Percentiles rank a stretch among this genome's conserved stretches.
Conservation (phyloP, 768 basidiomycete species). For the Auricularia sp. region DNA sequence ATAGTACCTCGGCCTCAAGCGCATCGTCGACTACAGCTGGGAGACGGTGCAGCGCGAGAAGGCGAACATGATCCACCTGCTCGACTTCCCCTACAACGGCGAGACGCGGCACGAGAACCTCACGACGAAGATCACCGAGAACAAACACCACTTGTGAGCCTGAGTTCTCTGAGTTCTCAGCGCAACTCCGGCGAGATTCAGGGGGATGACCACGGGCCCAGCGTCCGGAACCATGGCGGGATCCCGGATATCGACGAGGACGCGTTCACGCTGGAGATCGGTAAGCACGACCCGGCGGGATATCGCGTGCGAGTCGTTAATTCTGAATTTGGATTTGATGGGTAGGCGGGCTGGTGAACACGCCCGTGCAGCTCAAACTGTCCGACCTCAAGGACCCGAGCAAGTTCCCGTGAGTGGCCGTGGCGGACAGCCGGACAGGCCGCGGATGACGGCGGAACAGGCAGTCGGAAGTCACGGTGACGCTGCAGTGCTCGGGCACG, state of each 20-base stretch:
- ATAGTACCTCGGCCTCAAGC: constrained; percentile 31
- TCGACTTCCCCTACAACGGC: constrained; percentile 49
- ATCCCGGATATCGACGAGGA: constrained; percentile 40
- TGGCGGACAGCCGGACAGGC: not conserved
- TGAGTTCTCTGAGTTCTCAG: constrained; percentile 10
- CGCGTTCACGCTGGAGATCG: constrained; percentile 38
- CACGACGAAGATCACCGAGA: constrained; percentile 36
- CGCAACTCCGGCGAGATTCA: not conserved
- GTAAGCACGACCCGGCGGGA: constrained; percentile 6
- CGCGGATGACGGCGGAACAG: constrained; percentile 15
- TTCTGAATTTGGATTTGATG: not conserved
- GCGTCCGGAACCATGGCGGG: constrained; percentile 45
- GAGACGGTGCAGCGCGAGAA: constrained; percentile 25
- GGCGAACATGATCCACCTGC: constrained; percentile 34
- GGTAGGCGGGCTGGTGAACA: constrained; percentile 33
- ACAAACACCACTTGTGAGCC: constrained; percentile 42
- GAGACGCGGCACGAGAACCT: constrained; percentile 38
- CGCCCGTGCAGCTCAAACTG: constrained; percentile 32
- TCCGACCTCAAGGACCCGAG: constrained; percentile 37
- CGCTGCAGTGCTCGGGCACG: constrained; percentile 46
- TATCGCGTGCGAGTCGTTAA: no score
- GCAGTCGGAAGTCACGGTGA: constrained; percentile 39
- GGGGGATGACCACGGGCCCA: constrained; percentile 10
- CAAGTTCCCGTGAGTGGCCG: constrained; percentile 34
- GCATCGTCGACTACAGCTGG: constrained; percentile 42